Percentiles rank a stretch among this genome's conserved stretches.
Conservation (phyloP, 495 filamentous ascomycete genomes). For the Lepidopterella palustris region DNA sequence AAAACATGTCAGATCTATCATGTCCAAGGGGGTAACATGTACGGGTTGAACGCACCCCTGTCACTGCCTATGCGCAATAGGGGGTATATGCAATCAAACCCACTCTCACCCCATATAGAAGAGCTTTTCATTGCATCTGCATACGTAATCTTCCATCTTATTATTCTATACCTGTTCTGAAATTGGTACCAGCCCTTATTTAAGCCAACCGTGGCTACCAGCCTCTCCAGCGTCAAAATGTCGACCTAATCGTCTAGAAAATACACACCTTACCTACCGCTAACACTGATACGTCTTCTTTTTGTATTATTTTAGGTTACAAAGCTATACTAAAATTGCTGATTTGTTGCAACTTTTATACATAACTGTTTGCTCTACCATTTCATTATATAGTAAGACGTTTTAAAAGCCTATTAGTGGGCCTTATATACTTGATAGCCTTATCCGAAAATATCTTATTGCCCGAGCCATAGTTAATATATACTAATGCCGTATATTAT, state of each 20-base stretch:
- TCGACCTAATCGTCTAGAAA: neutral
- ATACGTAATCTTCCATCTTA: neutral
- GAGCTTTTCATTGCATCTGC: neutral
- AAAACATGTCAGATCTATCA: too few relatives aligned
- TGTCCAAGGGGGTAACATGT: too few relatives aligned
- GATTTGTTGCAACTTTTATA: neutral
- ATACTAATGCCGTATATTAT: neutral
- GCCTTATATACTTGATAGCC: neutral
- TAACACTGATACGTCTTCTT: neutral
- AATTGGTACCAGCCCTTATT: neutral
- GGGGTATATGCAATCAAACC: neutral
- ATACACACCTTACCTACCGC: neutral
- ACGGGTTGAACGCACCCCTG: too few relatives aligned
- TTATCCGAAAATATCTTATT: neutral
- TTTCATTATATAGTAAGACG: neutral
- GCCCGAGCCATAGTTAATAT: neutral
- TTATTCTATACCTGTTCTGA: neutral
- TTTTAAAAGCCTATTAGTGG: neutral
- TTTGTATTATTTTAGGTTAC: neutral
- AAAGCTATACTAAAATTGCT: neutral
- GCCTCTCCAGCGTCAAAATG: neutral
- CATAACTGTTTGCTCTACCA: neutral
- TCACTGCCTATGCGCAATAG: neutral
- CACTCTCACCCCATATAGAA: neutral
- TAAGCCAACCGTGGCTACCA: neutral